These are phyloP conservation scores for Aaosphaeria pasadenensis DNA, from an alignment of 2,329 filamentous ascomycete genomes.

Conservation along the genomic window DNA sequence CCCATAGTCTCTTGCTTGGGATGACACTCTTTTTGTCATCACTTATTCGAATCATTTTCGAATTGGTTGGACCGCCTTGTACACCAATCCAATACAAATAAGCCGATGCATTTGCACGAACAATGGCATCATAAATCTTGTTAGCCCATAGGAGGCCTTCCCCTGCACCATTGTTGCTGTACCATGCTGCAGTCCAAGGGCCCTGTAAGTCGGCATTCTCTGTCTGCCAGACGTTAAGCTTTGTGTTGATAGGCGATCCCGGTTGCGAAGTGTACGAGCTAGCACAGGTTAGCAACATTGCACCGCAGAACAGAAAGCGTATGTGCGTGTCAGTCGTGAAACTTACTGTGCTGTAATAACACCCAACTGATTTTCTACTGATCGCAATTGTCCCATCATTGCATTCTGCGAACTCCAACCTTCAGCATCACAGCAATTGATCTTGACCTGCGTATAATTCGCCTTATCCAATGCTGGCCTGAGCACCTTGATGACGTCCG, in stretches of 20 bases:
- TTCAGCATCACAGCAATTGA: slow-evolving; percentile 46
- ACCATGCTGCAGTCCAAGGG: slow-evolving; percentile 43
- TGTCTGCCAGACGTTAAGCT: slow-evolving; percentile 51
- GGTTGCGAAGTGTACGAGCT: slow-evolving; percentile 16
- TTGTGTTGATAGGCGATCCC: slow-evolving; percentile 27
- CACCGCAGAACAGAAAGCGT: too few relatives aligned
- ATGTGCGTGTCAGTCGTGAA: background rate
- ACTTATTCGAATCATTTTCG: slow-evolving; percentile 32
- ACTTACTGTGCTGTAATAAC: slow-evolving; percentile 24
- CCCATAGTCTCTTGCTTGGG: slow-evolving; percentile 38
- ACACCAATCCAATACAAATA: slow-evolving; percentile 57
- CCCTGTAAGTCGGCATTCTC: slow-evolving; percentile 49
- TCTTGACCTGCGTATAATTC: slow-evolving; percentile 33
- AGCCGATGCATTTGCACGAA: slow-evolving; percentile 47
- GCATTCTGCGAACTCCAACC: slow-evolving; percentile 38
- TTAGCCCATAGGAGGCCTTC: slow-evolving; percentile 57
- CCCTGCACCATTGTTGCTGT: slow-evolving; percentile 43
- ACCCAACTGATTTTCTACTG: slow-evolving; percentile 14
- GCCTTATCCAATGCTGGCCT: slow-evolving; percentile 36
- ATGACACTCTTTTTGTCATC: slow-evolving; percentile 33
- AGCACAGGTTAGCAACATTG: background rate
- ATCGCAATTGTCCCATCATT: slow-evolving; percentile 16
- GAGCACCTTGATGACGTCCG: slow-evolving; percentile 51
- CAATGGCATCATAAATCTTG: slow-evolving; percentile 50
- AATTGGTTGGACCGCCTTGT: slow-evolving; percentile 38